Base-by-base conservation (phyloP, 495 filamentous ascomycete genomes). In the Lophium mytilinum region DNA sequence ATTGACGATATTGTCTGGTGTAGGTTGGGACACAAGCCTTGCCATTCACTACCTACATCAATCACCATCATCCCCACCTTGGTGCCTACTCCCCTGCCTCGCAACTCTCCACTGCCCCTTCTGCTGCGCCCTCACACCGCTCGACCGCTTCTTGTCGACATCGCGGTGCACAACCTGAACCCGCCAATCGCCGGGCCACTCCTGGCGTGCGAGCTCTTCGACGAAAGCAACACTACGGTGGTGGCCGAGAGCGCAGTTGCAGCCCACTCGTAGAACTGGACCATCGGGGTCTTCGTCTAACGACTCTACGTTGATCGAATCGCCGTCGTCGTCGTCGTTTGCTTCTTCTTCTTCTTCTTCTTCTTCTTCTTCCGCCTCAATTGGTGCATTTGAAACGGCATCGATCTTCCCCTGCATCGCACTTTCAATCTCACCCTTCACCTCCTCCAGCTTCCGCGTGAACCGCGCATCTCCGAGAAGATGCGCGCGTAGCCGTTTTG, bases 211-310 rank as follows among this genome's bases (percentile, higher is more conserved):
- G 10, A 63, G 60, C 40, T 63, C 60, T 6, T 24, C 15, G 21
- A 58, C 55, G 50, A 63, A 63, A 18, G 52, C 56, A 3, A 63
- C 60, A 7, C 37, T 50, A 15, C 60, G 55, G 37, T 63, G 56
- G 36, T 58, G 60, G 3, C 55, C 60, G 4, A 63, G 60, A 15
- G 60, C 60, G 40, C 60, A 63, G 46, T 63, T 58, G 36, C 60
- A 63, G 46, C 59, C 59, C 9, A 62, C 60, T 1, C 60, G 37
- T 4, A 63, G 24, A 10, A 63, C 24, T 14, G 34, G n/a, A 14
- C 37, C 12, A 3, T 52, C 15, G 14, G 12, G 19, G 1, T 37
- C 8, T 40, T 52, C 36, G 33, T 37, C 24, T 40, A 6, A 30
- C 24, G 24, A 30, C 24, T 6, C 24, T 30, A 6, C 24, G 24